phyloP scores from a whole-genome alignment of 257 asterid genomes.

The Solanum boliviense region DNA sequence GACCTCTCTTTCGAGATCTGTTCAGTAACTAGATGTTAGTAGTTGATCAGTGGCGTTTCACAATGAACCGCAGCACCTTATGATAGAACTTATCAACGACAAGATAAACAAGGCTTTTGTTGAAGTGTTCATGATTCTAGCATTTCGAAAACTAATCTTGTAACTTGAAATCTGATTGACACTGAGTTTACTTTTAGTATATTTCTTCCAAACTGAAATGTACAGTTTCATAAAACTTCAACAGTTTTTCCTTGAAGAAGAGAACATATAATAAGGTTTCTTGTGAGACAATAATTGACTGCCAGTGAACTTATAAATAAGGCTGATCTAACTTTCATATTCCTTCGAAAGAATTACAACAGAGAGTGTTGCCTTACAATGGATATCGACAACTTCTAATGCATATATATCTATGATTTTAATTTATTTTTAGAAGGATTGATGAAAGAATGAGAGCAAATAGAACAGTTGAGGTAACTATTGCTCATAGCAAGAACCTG shows the following conservation, averaged over 20 bases:
- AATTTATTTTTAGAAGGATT: background rate
- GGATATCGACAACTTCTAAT: background rate
- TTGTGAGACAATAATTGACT: background rate
- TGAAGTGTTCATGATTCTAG: background rate
- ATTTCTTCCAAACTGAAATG: background rate
- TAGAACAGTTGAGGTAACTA: background rate
- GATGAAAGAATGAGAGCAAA: background rate
- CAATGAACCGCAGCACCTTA: background rate
- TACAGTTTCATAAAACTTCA: background rate
- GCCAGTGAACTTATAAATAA: background rate
- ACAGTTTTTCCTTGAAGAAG: background rate
- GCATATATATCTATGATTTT: background rate
- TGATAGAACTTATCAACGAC: background rate
- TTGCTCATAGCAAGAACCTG: slow-evolving; percentile 73
- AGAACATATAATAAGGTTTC: background rate
- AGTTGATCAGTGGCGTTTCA: background rate
- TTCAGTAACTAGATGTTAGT: background rate
- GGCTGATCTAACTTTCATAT: background rate
- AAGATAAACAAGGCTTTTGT: background rate
- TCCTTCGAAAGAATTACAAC: background rate
- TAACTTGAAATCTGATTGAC: background rate
- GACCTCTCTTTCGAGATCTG: background rate
- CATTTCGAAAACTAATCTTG: background rate
- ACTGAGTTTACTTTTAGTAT: background rate
- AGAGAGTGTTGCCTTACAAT: background rate